Evolutionary conservation across 495 filamentous ascomycete species (phyloP).

Genomic region (Barbatosphaeria neglecta): DNA sequence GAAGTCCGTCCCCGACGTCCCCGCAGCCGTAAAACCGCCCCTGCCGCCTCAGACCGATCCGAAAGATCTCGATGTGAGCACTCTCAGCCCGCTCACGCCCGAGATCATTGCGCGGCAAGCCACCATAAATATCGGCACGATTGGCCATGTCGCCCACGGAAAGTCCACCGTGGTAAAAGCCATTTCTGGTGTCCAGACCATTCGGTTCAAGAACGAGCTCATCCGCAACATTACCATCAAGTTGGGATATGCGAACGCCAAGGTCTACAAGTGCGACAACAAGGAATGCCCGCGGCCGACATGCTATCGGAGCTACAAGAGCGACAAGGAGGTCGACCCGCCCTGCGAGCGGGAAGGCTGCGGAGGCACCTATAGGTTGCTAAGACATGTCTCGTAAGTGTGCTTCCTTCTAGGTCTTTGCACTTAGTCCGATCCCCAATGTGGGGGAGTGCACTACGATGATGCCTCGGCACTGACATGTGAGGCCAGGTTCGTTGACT

Average conservation of each 20-base stretch:
- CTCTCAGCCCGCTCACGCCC: conserved; percentile 73
- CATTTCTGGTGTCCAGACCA: conserved; percentile 96
- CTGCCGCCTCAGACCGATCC: conserved; percentile 88
- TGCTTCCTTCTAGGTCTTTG: background rate
- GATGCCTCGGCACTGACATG: conserved; percentile 4
- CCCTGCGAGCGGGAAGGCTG: conserved; percentile 92
- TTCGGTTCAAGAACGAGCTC: conserved; percentile 98
- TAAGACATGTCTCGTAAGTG: conserved; percentile 80
- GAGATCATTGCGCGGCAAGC: conserved; percentile 96
- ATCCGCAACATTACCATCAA: conserved; percentile 99
- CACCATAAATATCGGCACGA: conserved; percentile 98
- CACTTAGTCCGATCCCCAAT: too few species aligned
- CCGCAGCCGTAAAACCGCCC: conserved; percentile 30
- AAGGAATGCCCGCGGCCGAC: conserved; percentile 79
- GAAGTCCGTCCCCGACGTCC: conserved; percentile 27
- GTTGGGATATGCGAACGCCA: conserved; percentile 97
- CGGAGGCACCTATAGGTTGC: conserved; percentile 64
- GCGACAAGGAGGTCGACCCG: conserved; percentile 94
- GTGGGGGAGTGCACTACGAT: background rate
- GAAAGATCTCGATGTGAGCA: conserved; percentile 64
- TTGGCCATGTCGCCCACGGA: conserved; percentile 97
- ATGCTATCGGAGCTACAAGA: conserved; percentile 95
- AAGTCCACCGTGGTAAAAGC: conserved; percentile 98
- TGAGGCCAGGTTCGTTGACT: conserved; percentile 76
- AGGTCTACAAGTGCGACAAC: conserved; percentile 98